Conservation (phyloP, 176 grass and related monocot genomes). For the sorghum (Sorghum bicolor) region DNA sequence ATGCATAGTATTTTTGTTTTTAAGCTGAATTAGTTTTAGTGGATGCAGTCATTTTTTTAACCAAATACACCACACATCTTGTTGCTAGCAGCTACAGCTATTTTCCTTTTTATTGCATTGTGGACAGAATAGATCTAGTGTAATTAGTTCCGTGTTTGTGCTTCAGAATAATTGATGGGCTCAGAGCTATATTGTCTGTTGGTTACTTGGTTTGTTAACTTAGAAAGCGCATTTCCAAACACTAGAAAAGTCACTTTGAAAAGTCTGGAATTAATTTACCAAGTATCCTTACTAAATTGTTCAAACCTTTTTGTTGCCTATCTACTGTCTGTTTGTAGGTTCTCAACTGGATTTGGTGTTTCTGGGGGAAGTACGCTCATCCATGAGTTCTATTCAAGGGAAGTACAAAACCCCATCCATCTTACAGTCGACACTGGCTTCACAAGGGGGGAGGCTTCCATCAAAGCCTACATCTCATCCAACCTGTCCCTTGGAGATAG, state of each 20-base stretch:
- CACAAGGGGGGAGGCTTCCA: conserved; percentile 72
- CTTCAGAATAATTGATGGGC: neutral
- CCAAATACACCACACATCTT: neutral
- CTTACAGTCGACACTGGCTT: conserved; percentile 89
- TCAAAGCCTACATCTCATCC: conserved; percentile 82
- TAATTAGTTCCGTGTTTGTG: neutral
- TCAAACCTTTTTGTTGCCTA: neutral
- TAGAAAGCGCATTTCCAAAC: neutral
- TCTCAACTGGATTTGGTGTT: conserved; percentile 92
- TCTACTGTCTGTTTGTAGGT: conserved; percentile 50
- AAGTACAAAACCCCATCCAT: conserved; percentile 77
- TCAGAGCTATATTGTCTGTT: neutral
- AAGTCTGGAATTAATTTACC: neutral
- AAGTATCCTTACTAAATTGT: neutral
- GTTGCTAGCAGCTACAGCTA: neutral
- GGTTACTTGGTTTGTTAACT: neutral
- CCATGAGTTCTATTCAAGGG: conserved; percentile 89
- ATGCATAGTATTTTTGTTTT: neutral
- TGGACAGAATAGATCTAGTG: neutral
- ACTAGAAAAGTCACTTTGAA: neutral
- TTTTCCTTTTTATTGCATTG: neutral
- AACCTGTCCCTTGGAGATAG: conserved; percentile 78
- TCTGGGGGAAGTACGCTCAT: conserved; percentile 84
- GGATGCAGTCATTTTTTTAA: neutral
- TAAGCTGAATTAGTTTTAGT: neutral